phyloP scores from a whole-genome alignment of 2,329 filamentous ascomycete genomes.

The Tolypocladium amazonense region DNA sequence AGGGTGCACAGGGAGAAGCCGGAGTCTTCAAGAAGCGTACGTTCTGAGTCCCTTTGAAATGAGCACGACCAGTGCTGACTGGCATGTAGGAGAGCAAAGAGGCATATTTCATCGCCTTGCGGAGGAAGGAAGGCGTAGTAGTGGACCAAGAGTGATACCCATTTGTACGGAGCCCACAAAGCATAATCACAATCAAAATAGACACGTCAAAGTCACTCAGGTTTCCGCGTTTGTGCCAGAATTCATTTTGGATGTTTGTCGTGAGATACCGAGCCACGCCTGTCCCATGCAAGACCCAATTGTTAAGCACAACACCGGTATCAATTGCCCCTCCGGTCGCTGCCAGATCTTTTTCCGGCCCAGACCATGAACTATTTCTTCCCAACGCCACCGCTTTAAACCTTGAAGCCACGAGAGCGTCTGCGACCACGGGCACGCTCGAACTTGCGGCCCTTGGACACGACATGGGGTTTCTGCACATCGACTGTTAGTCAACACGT shows the following conservation, averaged over 20 bases:
- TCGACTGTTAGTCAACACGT: background rate
- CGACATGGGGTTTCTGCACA: slow-evolving; percentile 80
- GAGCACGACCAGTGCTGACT: background rate
- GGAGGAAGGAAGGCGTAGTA: slow-evolving; percentile 43
- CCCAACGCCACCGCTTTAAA: slow-evolving; percentile 51
- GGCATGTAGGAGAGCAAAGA: slow-evolving; percentile 46
- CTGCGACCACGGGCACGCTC: slow-evolving; percentile 98
- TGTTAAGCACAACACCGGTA: slow-evolving; percentile 19
- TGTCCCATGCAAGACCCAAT: slow-evolving; percentile 29
- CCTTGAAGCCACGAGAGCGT: slow-evolving; percentile 99
- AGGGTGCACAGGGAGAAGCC: slow-evolving; percentile 85
- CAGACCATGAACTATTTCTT: slow-evolving; percentile 6
- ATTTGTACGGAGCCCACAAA: background rate
- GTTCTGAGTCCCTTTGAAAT: slow-evolving; percentile 16
- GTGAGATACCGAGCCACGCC: slow-evolving; percentile 36
- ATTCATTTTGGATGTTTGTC: slow-evolving; percentile 23
- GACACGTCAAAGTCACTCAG: background rate
- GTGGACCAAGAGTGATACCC: slow-evolving; percentile 6
- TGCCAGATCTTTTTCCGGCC: slow-evolving; percentile 1
- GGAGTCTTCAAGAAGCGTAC: slow-evolving; percentile 75
- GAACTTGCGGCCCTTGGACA: slow-evolving; percentile 99
- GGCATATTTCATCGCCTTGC: slow-evolving; percentile 72
- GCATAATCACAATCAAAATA: background rate
- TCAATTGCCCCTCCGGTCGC: slow-evolving; percentile 13
- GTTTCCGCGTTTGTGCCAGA: slow-evolving; percentile 4